A percentile compares a stretch with the other conserved stretches of the same genome.
Evolutionary conservation across 1,139 yeast genomes (phyloP).

Genomic region (Pichia norvegensis): DNA sequence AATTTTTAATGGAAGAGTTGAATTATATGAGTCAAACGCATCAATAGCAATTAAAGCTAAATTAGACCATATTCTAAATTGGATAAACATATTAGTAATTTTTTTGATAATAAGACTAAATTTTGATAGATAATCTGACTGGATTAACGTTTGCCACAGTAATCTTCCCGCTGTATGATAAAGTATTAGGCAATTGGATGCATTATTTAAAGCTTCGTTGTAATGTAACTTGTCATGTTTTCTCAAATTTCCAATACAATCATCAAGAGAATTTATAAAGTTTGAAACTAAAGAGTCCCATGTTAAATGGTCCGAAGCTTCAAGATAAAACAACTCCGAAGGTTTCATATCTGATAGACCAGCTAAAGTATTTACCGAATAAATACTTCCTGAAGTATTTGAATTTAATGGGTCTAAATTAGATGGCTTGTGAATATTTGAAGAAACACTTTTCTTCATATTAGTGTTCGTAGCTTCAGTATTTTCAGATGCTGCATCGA

Average conservation of each 20-base stretch:
- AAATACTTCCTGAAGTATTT: background rate
- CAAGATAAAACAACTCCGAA: conserved; percentile 35
- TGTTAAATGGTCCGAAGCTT: conserved; percentile 46
- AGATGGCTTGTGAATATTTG: background rate
- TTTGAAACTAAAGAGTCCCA: conserved; percentile 50
- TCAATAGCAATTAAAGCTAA: conserved; percentile 6
- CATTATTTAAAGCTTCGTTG: conserved; percentile 42
- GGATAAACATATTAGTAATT: conserved; percentile 47
- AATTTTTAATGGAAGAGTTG: conserved; percentile 36
- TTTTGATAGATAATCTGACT: conserved; percentile 38
- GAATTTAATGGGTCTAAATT: background rate
- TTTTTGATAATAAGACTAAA: conserved; percentile 43
- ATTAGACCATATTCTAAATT: conserved; percentile 43
- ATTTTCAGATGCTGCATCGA: conserved; percentile 3
- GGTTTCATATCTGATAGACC: conserved; percentile 5
- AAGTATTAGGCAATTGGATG: conserved; percentile 42
- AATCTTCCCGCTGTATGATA: conserved; percentile 47
- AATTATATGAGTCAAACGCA: background rate
- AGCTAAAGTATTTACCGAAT: background rate
- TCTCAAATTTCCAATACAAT: conserved; percentile 41
- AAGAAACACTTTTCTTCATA: background rate
- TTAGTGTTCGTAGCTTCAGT: background rate
- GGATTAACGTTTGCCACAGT: conserved; percentile 41
- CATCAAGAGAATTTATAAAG: conserved; percentile 39
- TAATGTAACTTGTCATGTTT: conserved; percentile 45